These are phyloP conservation scores for Puccinia brachypodii DNA, from an alignment of 1,284 basidiomycete species.

Conservation along the genomic window DNA sequence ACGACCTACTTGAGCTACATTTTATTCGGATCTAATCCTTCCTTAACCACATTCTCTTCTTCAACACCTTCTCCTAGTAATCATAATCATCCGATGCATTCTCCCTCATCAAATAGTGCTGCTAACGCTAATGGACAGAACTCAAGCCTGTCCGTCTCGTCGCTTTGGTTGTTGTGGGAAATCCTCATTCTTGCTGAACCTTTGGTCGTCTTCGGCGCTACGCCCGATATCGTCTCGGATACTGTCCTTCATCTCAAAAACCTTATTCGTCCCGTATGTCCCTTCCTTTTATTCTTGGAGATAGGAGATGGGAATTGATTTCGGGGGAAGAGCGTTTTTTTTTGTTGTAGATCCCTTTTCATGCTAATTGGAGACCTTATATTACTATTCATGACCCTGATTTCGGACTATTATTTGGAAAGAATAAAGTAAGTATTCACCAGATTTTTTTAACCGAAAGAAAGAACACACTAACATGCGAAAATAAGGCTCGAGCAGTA, in stretches of 20 bases:
- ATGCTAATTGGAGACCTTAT: constrained; percentile 85
- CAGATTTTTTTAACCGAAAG: background rate
- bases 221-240: constrained; percentile 81
- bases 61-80: background rate
- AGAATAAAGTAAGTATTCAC: constrained; percentile 56
- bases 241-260: constrained; percentile 66
- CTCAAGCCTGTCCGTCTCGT: constrained; percentile 43
- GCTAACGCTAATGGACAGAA: no score
- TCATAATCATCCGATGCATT: constrained; percentile 34
- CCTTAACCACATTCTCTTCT: constrained; percentile 58
- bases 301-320: no score
- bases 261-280: constrained; percentile 73
- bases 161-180: constrained; percentile 80
- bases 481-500: constrained; percentile 70
- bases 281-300: background rate
- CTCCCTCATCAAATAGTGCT: background rate
- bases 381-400: constrained; percentile 94
- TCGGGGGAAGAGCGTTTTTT: constrained; percentile 47
- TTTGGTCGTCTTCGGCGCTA: constrained; percentile 77
- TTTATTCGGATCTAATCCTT: constrained; percentile 60
- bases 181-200: constrained; percentile 84
- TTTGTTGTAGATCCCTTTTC: constrained; percentile 62
- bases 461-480: background rate
- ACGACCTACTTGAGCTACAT: constrained; percentile 60
- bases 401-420: constrained; percentile 70